These are phyloP conservation scores for Mucor saturninus DNA, from an alignment of 371 early-diverging fungal species.

Conservation along the genomic window DNA sequence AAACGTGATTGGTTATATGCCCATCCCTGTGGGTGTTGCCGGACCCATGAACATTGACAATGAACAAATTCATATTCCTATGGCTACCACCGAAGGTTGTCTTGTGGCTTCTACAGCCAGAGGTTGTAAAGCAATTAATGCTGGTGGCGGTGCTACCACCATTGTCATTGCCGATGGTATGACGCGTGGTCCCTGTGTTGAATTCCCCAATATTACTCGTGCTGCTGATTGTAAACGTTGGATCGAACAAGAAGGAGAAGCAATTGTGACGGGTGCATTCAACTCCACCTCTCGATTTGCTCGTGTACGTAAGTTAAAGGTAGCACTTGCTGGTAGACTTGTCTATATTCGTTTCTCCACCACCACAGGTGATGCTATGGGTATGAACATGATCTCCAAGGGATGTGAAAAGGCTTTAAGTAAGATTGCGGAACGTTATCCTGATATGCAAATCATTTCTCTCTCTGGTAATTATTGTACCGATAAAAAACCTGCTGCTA, in stretches of 20 bases:
- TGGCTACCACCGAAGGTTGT: constrained; percentile 97
- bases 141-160: constrained; percentile 87
- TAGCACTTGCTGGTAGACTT: constrained; percentile 83
- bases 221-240: constrained; percentile 80
- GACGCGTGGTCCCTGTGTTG: constrained; percentile 93
- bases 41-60: constrained; percentile 88
- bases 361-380: constrained; percentile 97
- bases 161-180: constrained; percentile 89
- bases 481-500: constrained; percentile 96
- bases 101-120: constrained; percentile 93
- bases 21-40: constrained; percentile 93
- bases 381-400: constrained; percentile 99
- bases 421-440: constrained; percentile 66
- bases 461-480: constrained; percentile 96
- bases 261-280: constrained; percentile 75
- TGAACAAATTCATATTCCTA: constrained; percentile 81
- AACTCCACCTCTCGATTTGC: constrained; percentile 91
- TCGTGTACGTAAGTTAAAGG: constrained; percentile 79
- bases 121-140: constrained; percentile 94
- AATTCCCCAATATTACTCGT: constrained; percentile 71
- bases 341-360: constrained; percentile 88
- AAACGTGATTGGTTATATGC: constrained; percentile 95
- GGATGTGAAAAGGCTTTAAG: constrained; percentile 83
- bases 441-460: constrained; percentile 80
- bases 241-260: constrained; percentile 76